These are phyloP conservation scores for Stemphylium vesicarium DNA, from an alignment of 2,329 filamentous ascomycete species.

Conservation along the genomic window DNA sequence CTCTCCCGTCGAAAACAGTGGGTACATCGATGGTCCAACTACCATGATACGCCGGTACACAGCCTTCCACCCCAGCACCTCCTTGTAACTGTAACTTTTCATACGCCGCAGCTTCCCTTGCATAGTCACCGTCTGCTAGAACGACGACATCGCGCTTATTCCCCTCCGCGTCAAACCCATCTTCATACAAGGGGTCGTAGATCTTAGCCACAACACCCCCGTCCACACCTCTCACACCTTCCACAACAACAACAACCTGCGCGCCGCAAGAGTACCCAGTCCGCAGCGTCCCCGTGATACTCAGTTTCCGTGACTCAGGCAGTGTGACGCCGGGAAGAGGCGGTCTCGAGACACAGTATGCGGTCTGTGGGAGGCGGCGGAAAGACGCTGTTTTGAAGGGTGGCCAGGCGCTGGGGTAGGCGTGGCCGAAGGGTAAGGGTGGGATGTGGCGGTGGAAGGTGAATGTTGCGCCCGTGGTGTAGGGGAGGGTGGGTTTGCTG, in stretches of 20 bases:
- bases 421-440: slow-evolving; percentile 4
- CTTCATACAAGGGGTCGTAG: slow-evolving; percentile 15
- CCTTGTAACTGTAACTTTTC: neutral
- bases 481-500: slow-evolving; percentile 3
- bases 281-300: slow-evolving; percentile 1
- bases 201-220: slow-evolving; percentile 9
- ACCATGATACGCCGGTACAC: neutral
- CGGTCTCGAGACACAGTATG: slow-evolving; percentile 1
- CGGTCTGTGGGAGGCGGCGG: neutral
- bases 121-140: slow-evolving; percentile 8
- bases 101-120: slow-evolving; percentile 6
- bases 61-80: neutral
- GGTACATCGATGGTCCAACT: slow-evolving; percentile 4
- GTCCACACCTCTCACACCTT: no score
- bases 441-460: slow-evolving; percentile 2
- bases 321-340: neutral
- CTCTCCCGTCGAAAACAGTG: neutral
- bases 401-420: neutral
- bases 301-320: neutral
- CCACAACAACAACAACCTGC: slow-evolving; percentile 5
- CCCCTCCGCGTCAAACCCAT: neutral
- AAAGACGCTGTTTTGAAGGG: neutral
- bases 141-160: slow-evolving; percentile 5
- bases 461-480: slow-evolving; percentile 4
- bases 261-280: slow-evolving; percentile 3